Conservation (phyloP, 352 stramenopile species). For the Phytopythium aichiense region DNA sequence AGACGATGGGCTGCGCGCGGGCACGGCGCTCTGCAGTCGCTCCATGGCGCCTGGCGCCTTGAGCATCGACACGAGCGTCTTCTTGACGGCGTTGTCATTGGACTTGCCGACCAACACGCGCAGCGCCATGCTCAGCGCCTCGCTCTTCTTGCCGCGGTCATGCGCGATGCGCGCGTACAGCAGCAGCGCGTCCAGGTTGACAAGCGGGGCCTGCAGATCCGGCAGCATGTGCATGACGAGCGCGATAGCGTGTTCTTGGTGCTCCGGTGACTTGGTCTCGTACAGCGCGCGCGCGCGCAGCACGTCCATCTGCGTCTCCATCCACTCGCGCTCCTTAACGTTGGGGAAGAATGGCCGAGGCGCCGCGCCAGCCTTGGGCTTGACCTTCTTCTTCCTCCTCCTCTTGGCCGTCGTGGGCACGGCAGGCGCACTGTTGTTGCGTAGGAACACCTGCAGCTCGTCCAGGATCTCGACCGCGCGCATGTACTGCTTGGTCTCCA, state of each 20-base stretch:
- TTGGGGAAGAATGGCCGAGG: slow-evolving; percentile 23
- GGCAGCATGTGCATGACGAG: slow-evolving; percentile 53
- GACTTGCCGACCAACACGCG: slow-evolving; percentile 53
- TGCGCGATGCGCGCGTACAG: slow-evolving; percentile 60
- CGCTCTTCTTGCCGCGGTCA: slow-evolving; percentile 50
- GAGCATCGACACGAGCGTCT: slow-evolving; percentile 44
- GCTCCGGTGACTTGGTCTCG: slow-evolving; percentile 22
- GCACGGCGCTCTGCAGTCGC: slow-evolving; percentile 33
- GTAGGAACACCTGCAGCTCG: slow-evolving; percentile 38
- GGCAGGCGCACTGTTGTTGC: slow-evolving; percentile 13
- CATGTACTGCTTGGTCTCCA: slow-evolving; percentile 23
- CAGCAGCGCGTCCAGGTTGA: slow-evolving; percentile 66
- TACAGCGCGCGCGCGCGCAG: slow-evolving; percentile 53
- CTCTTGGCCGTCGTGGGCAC: neutral
- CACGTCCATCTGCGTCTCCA: slow-evolving; percentile 46
- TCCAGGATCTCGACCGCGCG: slow-evolving; percentile 33
- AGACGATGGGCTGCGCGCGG: slow-evolving; percentile 31
- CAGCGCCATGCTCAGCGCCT: slow-evolving; percentile 66
- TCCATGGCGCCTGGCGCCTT: slow-evolving; percentile 29
- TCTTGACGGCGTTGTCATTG: slow-evolving; percentile 44
- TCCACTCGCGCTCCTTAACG: slow-evolving; percentile 21
- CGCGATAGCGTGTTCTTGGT: slow-evolving; percentile 53
- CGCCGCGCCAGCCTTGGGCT: neutral
- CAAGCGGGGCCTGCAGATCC: slow-evolving; percentile 36
- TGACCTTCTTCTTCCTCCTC: slow-evolving; percentile 7